A percentile compares a stretch with the other conserved stretches of the same genome.
phyloP scores from a whole-genome alignment of 1,284 basidiomycete genomes.

The Gymnopus androsaceus region DNA sequence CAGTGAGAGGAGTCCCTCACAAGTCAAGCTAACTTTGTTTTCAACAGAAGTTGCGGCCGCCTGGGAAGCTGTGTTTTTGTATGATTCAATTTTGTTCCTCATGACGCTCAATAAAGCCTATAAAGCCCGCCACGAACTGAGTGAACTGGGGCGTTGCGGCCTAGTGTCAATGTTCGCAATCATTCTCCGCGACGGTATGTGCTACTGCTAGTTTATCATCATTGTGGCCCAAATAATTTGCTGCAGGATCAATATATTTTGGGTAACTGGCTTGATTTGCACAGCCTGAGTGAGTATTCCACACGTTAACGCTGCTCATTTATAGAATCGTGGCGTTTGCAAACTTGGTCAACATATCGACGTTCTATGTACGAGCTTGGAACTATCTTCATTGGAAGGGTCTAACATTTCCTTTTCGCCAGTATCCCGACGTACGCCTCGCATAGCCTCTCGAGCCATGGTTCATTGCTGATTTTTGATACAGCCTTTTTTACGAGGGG shows the following conservation, averaged over 20 bases:
- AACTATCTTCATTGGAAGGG: background rate
- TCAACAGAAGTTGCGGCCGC: slow-evolving; percentile 11
- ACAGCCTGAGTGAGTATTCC: no score
- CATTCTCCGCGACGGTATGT: slow-evolving; percentile 16
- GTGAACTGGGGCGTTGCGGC: background rate
- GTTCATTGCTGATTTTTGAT: background rate
- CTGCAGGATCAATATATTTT: slow-evolving; percentile 15
- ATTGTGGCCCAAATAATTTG: background rate
- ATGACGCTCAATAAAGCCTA: slow-evolving; percentile 12
- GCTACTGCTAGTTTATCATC: background rate
- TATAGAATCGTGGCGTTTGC: slow-evolving; percentile 14
- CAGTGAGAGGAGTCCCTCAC: no score
- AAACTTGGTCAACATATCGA: slow-evolving; percentile 13
- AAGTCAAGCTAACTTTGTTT: no score
- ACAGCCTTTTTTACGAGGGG: slow-evolving; percentile 13
- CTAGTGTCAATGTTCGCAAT: slow-evolving; percentile 6
- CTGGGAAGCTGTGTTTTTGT: slow-evolving; percentile 14
- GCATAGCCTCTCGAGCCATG: background rate
- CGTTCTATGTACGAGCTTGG: slow-evolving; percentile 10
- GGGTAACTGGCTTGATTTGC: slow-evolving; percentile 2
- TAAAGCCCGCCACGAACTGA: slow-evolving; percentile 9
- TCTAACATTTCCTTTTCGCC: background rate
- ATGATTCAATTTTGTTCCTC: slow-evolving; percentile 11
- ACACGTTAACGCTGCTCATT: background rate
- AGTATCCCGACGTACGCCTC: slow-evolving; percentile 9